Evolutionary conservation across 306 rosid species (phyloP), one percentile per base, ranked within the genome.

Genomic region (Castanea mollissima): DNA sequence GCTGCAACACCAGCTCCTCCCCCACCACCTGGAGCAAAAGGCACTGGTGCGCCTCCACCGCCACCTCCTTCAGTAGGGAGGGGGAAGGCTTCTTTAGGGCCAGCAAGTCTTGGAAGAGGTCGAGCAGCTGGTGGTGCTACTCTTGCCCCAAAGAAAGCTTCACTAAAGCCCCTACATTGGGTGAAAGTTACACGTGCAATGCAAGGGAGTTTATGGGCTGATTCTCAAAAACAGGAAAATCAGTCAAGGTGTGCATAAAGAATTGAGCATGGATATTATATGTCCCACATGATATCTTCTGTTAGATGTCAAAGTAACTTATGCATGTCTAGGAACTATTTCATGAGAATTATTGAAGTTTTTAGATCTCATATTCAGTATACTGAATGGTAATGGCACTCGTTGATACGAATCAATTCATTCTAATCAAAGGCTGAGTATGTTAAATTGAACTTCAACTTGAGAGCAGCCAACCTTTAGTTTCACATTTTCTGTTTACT

Each of bases 161-260:
- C 89, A 5, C 84, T 95, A 67, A 95, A 91, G 87, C 97, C 97
- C 63, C 73, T 95, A 60, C 99, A 95, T 73, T 95, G 99, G 99
- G 97, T 92, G 68, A 95, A 95, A 85, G 97, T 94, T 78, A 89
- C 97, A 51, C 88, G 99, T 76, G 94, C 97, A 81, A 14, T 87
- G 84, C 86, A 94, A 81, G 99, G 97, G 74, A 95, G 99, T 86
- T 79, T 95, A 74, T 95, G 99, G 99, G 99, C 91, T 67, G 99
- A 95, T 85, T 87, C 97, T 57, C 91, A 84, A 6, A 90, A 95
- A 81, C 99, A 90, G 78, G 97, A 85, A 76, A 83, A 85, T 74
- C 88, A 83, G 41, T 87, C 97, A 60, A 92, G 99, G 99, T 95
- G 81, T 76, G 51, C 41, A 64, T 29, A 38, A 70, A 38, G 83